A percentile compares a stretch with the other conserved stretches of the same genome.
These are phyloP conservation scores for Aspergillus chevalieri DNA, from an alignment of 2,329 filamentous ascomycete genomes.

Conservation along the genomic window DNA sequence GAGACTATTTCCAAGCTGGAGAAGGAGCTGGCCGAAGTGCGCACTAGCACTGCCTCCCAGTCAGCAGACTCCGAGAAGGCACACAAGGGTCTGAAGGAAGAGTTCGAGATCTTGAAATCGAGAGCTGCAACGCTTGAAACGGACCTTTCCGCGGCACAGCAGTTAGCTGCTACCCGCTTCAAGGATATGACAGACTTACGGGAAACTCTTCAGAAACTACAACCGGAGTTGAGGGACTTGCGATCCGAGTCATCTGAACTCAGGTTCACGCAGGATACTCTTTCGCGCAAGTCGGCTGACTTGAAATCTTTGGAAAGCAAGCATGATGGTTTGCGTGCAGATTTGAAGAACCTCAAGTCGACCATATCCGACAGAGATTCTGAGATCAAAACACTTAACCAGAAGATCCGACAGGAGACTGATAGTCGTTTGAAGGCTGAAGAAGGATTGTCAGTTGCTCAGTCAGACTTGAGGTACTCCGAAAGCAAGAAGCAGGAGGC, in stretches of 20 bases:
- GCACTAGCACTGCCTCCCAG: constrained; percentile 41
- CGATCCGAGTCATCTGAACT: constrained; percentile 70
- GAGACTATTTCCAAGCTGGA: constrained; percentile 63
- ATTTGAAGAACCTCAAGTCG: constrained; percentile 64
- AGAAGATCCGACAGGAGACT: constrained; percentile 70
- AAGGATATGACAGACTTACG: constrained; percentile 78
- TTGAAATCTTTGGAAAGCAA: constrained; percentile 71
- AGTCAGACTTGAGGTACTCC: constrained; percentile 69
- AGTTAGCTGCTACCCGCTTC: constrained; percentile 79
- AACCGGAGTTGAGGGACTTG: constrained; percentile 75
- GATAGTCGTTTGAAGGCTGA: constrained; percentile 67
- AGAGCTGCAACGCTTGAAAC: constrained; percentile 67
- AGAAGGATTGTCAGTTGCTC: constrained; percentile 66
- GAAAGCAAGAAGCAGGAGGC: constrained; percentile 77
- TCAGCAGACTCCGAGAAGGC: constrained; percentile 47
- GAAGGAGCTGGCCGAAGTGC: constrained; percentile 59
- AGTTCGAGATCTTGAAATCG: constrained; percentile 65
- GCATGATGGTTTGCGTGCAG: constrained; percentile 73
- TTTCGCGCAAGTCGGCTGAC: constrained; percentile 57
- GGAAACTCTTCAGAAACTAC: constrained; percentile 73
- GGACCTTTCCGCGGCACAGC: constrained; percentile 77
- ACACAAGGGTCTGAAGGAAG: constrained; percentile 51
- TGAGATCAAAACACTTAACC: constrained; percentile 71
- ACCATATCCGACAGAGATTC: constrained; percentile 66
- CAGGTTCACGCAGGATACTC: constrained; percentile 68